A percentile compares a stretch with the other conserved stretches of the same genome.
phyloP scores from a whole-genome alignment of 1,284 basidiomycete species.

The Apiotrichum gracile region DNA sequence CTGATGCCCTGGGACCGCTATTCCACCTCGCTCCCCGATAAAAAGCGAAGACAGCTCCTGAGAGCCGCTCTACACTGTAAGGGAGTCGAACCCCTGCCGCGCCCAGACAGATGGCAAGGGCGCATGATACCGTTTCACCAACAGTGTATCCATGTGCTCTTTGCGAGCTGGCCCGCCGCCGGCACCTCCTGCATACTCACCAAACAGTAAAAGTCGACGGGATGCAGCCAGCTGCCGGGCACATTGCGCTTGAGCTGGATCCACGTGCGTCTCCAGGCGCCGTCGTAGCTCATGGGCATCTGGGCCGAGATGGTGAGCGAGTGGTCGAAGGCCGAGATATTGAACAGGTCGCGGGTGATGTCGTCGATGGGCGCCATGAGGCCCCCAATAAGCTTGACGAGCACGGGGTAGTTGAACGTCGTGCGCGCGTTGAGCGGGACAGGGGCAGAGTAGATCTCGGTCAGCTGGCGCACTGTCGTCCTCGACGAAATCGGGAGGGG shows the following conservation, averaged over 20 bases:
- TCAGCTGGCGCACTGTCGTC: constrained; percentile 16
- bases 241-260: constrained; percentile 17
- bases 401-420: constrained; percentile 34
- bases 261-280: constrained; percentile 52
- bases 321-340: constrained; percentile 50
- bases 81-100: too few relatives aligned
- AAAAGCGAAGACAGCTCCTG: too few relatives aligned
- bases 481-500: constrained; percentile 29
- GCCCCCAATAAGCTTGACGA: constrained; percentile 40
- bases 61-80: too few relatives aligned
- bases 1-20: too few relatives aligned
- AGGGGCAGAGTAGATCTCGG: constrained; percentile 21
- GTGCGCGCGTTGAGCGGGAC: constrained; percentile 20
- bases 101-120: too few relatives aligned
- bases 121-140: too few relatives aligned
- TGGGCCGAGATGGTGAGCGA: constrained; percentile 50
- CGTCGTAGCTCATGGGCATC: constrained; percentile 58
- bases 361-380: constrained; percentile 12
- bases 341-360: constrained; percentile 45
- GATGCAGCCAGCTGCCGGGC: constrained; percentile 51
- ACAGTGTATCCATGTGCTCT: too few relatives aligned
- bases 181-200: constrained; percentile 3
- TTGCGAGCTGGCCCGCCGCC: neutral
- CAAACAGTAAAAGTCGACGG: constrained; percentile 51
- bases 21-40: too few relatives aligned